These are phyloP conservation scores for Xylaria cubensis DNA, from an alignment of 495 filamentous ascomycete genomes.

Conservation along the genomic window DNA sequence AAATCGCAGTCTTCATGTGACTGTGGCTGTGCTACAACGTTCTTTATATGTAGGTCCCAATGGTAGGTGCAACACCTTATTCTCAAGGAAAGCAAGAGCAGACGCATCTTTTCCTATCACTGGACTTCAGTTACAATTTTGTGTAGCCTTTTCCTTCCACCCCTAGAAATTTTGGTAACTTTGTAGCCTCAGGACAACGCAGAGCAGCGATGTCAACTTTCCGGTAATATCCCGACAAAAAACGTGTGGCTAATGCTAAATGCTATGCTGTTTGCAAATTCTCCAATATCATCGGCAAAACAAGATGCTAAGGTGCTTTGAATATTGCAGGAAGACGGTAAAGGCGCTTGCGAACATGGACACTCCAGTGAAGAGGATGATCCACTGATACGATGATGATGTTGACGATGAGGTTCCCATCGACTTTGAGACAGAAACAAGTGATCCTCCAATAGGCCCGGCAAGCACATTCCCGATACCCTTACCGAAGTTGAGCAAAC, in stretches of 20 bases:
- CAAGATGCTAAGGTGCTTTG: not conserved
- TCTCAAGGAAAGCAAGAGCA: not conserved
- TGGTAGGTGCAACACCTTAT: not conserved
- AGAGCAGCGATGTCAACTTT: no score
- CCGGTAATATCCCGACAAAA: no score
- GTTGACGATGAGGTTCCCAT: not conserved
- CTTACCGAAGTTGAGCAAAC: conserved; percentile 43
- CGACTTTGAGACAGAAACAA: conserved; percentile 10
- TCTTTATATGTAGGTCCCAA: no score
- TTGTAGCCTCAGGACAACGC: no score
- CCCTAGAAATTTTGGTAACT: no score
- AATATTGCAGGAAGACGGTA: conserved; percentile 8
- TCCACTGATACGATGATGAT: conserved; percentile 15
- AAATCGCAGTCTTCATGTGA: not conserved
- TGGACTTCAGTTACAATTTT: not conserved
- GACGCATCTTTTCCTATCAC: not conserved
- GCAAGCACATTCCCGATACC: conserved; percentile 45
- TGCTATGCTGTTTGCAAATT: not conserved
- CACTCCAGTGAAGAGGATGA: conserved; percentile 15
- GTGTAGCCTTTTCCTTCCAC: not conserved
- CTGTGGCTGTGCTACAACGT: not conserved
- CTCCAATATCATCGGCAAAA: not conserved
- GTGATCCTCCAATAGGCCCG: conserved; percentile 14
- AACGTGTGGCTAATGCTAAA: not conserved
- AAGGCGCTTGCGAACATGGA: conserved; percentile 13